Evolutionary conservation across 169 alveolate species (phyloP).

Genomic region (Eimeria sp.): DNA sequence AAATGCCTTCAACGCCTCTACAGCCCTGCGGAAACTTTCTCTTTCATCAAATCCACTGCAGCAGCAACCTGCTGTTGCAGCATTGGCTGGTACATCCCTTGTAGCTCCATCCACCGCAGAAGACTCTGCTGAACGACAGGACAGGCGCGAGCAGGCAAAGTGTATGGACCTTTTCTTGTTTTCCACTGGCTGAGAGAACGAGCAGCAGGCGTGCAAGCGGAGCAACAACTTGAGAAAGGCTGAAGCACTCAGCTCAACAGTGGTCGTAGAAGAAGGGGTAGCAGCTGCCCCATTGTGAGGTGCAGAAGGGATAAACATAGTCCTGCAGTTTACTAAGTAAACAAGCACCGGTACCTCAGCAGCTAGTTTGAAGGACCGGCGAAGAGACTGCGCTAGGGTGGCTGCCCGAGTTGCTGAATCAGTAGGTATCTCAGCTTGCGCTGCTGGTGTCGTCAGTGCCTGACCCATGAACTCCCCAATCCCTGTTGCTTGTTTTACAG

Average conservation of each 20-base stretch:
- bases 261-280: neutral
- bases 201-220: constrained; percentile 44
- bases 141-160: constrained; percentile 48
- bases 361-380: constrained; percentile 41
- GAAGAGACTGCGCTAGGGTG: constrained; percentile 49
- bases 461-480: neutral
- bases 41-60: constrained; percentile 42
- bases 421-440: neutral
- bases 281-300: neutral
- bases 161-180: neutral
- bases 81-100: neutral
- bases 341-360: constrained; percentile 37
- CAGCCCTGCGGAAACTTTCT: constrained; percentile 38
- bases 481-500: neutral
- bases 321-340: constrained; percentile 58
- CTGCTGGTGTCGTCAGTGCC: neutral
- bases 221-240: constrained; percentile 26
- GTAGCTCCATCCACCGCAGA: neutral
- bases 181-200: neutral
- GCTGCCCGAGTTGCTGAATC: constrained; percentile 28
- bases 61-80: constrained; percentile 55
- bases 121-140: neutral
- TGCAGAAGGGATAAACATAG: constrained; percentile 17
- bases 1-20: constrained; percentile 33
- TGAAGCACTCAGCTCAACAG: neutral